phyloP scores from a whole-genome alignment of 805 yeast genomes.

The Saccharomyces eubayanus region DNA sequence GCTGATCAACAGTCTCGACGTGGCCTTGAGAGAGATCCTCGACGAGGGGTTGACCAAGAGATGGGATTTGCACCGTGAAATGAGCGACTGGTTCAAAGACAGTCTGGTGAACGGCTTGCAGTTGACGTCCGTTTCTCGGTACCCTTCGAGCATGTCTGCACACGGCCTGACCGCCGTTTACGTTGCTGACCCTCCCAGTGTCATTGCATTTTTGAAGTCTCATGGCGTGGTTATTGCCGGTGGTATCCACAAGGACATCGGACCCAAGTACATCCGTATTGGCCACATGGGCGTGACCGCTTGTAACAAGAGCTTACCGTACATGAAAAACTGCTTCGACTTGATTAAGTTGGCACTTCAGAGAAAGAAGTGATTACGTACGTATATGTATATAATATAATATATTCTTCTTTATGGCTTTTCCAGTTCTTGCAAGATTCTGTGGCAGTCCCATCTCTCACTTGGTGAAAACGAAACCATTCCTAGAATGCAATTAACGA shows the following conservation, averaged over 20 bases:
- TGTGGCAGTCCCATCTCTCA: constrained; percentile 26
- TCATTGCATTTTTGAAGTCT: constrained; percentile 46
- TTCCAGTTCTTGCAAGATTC: constrained; percentile 9
- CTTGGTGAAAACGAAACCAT: constrained; percentile 40
- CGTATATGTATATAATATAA: neutral
- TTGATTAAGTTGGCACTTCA: neutral
- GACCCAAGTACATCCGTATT: constrained; percentile 77
- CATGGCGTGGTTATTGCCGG: constrained; percentile 78
- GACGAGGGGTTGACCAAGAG: constrained; percentile 49
- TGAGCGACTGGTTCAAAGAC: constrained; percentile 58
- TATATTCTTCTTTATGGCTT: neutral
- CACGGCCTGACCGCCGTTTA: constrained; percentile 82
- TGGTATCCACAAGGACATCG: constrained; percentile 77
- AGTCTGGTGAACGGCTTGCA: constrained; percentile 48
- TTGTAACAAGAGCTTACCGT: constrained; percentile 38
- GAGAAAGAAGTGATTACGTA: neutral
- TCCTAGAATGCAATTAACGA: constrained; percentile 35
- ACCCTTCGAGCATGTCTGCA: constrained; percentile 53
- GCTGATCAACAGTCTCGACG: constrained; percentile 70
- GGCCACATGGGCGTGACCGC: constrained; percentile 94
- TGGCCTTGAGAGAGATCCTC: constrained; percentile 65
- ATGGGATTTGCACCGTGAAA: constrained; percentile 52
- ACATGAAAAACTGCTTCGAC: neutral
- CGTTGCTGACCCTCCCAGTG: constrained; percentile 59
- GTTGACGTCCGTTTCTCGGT: constrained; percentile 53